Evolutionary conservation across 2,329 filamentous ascomycete genomes (phyloP).

Genomic region (Chrysoporthe austroafricana): DNA sequence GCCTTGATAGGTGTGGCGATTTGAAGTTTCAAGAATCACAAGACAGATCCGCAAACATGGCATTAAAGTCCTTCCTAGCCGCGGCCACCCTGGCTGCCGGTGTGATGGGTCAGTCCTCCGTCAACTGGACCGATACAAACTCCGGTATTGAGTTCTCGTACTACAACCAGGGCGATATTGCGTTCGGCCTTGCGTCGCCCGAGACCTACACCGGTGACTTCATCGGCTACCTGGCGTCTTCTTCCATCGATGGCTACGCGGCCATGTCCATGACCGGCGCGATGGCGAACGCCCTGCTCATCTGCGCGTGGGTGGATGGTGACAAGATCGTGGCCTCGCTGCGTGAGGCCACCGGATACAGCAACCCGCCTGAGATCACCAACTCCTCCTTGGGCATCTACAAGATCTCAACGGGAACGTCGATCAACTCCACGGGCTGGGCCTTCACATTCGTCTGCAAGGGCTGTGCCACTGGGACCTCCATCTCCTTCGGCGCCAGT

Average conservation of each 20-base stretch:
- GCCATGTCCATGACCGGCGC: constrained; percentile 48
- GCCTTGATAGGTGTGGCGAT: constrained; percentile 14
- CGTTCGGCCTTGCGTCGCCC: constrained; percentile 55
- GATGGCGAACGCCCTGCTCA: constrained; percentile 49
- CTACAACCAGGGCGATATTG: constrained; percentile 26
- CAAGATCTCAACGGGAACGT: constrained; percentile 49
- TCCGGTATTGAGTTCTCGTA: constrained; percentile 28
- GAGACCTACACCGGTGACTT: constrained; percentile 53
- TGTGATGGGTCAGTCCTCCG: constrained; percentile 21
- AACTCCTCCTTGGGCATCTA: constrained; percentile 40
- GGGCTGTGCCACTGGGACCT: constrained; percentile 41
- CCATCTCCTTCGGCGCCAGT: constrained; percentile 35
- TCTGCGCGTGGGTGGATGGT: constrained; percentile 49
- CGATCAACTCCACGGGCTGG: constrained; percentile 51
- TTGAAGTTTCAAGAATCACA: constrained; percentile 7
- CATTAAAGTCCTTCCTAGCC: constrained; percentile 22
- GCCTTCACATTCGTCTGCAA: constrained; percentile 54
- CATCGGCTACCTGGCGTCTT: constrained; percentile 55
- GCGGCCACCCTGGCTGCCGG: constrained; percentile 27
- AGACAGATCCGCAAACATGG: constrained; percentile 3
- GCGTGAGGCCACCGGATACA: constrained; percentile 40
- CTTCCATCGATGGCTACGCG: constrained; percentile 51
- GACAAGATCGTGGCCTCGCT: constrained; percentile 39
- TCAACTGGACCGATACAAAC: constrained; percentile 24
- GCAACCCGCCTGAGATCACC: constrained; percentile 44